Conservation (phyloP, 805 yeast species). For the Starmerella kuoi region DNA sequence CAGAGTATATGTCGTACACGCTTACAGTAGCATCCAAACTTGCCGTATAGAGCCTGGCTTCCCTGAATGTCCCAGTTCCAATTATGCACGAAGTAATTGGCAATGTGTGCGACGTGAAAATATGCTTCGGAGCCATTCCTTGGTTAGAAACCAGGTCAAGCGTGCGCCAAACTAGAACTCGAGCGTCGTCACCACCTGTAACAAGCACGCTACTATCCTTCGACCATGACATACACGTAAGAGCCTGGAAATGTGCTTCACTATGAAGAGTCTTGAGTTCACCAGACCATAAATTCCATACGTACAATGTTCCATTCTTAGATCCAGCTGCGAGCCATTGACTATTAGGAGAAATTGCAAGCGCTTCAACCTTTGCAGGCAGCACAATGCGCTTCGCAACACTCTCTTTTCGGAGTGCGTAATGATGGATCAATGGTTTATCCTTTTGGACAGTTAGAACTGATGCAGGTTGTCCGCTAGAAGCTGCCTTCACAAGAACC, state of each 20-base stretch:
- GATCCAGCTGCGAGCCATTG: constrained; percentile 56
- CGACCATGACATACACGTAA: constrained; percentile 48
- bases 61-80: constrained; percentile 43
- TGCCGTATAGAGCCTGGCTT: constrained; percentile 51
- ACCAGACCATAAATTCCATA: constrained; percentile 82
- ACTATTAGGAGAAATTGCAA: constrained; percentile 36
- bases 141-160: constrained; percentile 41
- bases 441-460: constrained; percentile 49
- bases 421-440: constrained; percentile 65
- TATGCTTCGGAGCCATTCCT: constrained; percentile 26
- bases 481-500: background rate
- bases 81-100: constrained; percentile 40
- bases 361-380: constrained; percentile 61
- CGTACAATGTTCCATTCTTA: constrained; percentile 57
- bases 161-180: constrained; percentile 63
- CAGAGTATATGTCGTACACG: constrained; percentile 44
- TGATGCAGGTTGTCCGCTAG: background rate
- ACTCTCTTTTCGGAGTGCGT: constrained; percentile 46
- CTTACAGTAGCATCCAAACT: constrained; percentile 68
- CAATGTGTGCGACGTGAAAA: constrained; percentile 32
- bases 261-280: constrained; percentile 48
- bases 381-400: constrained; percentile 71
- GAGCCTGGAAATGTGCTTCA: constrained; percentile 74
- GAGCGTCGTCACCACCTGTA: constrained; percentile 71
- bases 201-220: constrained; percentile 53